Conservation (phyloP, 805 yeast species). For the Ogataea salicorniae region DNA sequence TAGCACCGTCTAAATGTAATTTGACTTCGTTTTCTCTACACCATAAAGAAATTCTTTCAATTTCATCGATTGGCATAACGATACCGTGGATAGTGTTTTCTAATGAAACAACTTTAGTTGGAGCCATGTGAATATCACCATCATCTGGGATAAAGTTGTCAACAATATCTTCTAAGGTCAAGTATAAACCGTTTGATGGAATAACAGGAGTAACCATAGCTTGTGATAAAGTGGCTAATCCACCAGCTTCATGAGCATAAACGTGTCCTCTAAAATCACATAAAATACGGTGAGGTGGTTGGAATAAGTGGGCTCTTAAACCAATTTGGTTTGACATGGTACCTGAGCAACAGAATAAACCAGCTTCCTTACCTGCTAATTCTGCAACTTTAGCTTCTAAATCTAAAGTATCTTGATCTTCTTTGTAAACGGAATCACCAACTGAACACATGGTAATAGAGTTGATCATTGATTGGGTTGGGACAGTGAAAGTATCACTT, state of each 20-base stretch:
- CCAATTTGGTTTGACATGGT: constrained; percentile 86
- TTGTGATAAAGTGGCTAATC: constrained; percentile 77
- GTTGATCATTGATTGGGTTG: constrained; percentile 62
- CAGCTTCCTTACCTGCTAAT: constrained; percentile 74
- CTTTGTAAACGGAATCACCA: constrained; percentile 84
- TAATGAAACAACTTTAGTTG: constrained; percentile 73
- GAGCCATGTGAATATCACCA: constrained; percentile 82
- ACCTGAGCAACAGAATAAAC: constrained; percentile 77
- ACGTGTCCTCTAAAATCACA: constrained; percentile 84
- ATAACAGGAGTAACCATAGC: constrained; percentile 78
- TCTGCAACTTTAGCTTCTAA: constrained; percentile 62
- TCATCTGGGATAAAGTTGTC: constrained; percentile 59
- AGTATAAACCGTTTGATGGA: constrained; percentile 66
- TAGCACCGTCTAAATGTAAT: constrained; percentile 86
- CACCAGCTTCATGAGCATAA: constrained; percentile 81
- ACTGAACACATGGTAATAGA: constrained; percentile 52
- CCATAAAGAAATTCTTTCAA: constrained; percentile 61
- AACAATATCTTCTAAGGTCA: constrained; percentile 74
- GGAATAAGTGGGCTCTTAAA: constrained; percentile 61
- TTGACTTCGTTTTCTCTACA: constrained; percentile 54
- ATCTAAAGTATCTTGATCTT: constrained; percentile 62
- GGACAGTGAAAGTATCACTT: constrained; percentile 87
- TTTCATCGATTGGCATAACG: constrained; percentile 70
- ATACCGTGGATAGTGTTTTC: constrained; percentile 87
- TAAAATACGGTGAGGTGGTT: constrained; percentile 75